Conservation (phyloP, 805 yeast species). For the Starmerella bombicola region DNA sequence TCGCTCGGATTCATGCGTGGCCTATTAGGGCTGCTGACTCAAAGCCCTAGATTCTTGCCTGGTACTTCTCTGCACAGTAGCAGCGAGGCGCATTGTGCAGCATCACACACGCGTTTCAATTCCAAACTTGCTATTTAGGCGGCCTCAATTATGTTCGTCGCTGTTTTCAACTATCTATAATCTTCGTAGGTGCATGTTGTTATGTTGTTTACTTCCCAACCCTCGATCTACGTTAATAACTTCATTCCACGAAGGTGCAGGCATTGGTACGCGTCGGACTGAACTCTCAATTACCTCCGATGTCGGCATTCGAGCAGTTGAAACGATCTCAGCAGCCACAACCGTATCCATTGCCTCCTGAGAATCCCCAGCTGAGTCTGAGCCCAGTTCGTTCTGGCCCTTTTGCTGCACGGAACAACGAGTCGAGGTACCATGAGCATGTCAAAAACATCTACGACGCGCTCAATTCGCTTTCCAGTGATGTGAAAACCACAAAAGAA, state of each 20-base stretch:
- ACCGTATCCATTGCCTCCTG: constrained; percentile 29
- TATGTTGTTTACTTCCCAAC: no score
- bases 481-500: constrained; percentile 26
- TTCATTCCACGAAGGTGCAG: neutral
- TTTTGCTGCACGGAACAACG: constrained; percentile 19
- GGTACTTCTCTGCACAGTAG: no score
- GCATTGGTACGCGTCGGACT: neutral
- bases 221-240: no score
- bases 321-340: constrained; percentile 7
- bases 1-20: no score
- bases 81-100: no score
- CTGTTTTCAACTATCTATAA: no score
- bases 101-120: no score
- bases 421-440: constrained; percentile 15
- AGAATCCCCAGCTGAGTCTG: constrained; percentile 26
- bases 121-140: no score
- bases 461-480: constrained; percentile 26
- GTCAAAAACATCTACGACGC: constrained; percentile 25
- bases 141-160: no score
- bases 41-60: no score
- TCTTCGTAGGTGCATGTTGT: no score
- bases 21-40: no score
- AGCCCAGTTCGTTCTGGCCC: constrained; percentile 22
- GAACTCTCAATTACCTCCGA: neutral
- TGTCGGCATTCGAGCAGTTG: constrained; percentile 1